phyloP scores from a whole-genome alignment of 2,329 filamentous ascomycete genomes.

The Conoideocrella luteorostrata region DNA sequence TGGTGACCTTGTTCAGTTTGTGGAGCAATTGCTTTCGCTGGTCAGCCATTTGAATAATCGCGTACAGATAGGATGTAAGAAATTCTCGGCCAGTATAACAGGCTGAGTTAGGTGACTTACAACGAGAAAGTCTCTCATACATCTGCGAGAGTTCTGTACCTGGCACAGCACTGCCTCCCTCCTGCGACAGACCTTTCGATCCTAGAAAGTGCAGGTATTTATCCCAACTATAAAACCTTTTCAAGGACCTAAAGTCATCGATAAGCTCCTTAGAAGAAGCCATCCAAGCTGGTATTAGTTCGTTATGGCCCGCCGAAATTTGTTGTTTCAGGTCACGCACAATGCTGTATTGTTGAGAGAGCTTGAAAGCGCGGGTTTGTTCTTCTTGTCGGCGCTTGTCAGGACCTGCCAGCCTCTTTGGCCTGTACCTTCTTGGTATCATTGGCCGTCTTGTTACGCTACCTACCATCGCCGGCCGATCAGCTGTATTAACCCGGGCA shows the following conservation, averaged over 20 bases:
- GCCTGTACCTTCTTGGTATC: slow-evolving; percentile 36
- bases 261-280: slow-evolving; percentile 51
- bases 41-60: background rate
- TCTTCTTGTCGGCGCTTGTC: slow-evolving; percentile 39
- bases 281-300: slow-evolving; percentile 50
- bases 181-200: slow-evolving; percentile 18
- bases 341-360: slow-evolving; percentile 35
- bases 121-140: slow-evolving; percentile 49
- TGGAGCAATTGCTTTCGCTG: slow-evolving; percentile 10
- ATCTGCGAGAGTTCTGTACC: slow-evolving; percentile 44
- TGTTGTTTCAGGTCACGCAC: slow-evolving; percentile 36
- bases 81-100: background rate
- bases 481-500: background rate
- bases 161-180: slow-evolving; percentile 20
- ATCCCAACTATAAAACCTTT: slow-evolving; percentile 61
- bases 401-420: slow-evolving; percentile 38
- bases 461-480: background rate
- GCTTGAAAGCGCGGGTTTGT: slow-evolving; percentile 31
- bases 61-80: slow-evolving; percentile 9
- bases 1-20: slow-evolving; percentile 9
- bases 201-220: slow-evolving; percentile 56
- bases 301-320: slow-evolving; percentile 34
- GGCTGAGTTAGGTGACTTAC: slow-evolving; percentile 31
- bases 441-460: slow-evolving; percentile 1
- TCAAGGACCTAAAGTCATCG: slow-evolving; percentile 57